Evolutionary conservation across 345 rosid genomes (phyloP), one percentile per base, ranked within the genome.

Genomic region (Camelina neglecta): DNA sequence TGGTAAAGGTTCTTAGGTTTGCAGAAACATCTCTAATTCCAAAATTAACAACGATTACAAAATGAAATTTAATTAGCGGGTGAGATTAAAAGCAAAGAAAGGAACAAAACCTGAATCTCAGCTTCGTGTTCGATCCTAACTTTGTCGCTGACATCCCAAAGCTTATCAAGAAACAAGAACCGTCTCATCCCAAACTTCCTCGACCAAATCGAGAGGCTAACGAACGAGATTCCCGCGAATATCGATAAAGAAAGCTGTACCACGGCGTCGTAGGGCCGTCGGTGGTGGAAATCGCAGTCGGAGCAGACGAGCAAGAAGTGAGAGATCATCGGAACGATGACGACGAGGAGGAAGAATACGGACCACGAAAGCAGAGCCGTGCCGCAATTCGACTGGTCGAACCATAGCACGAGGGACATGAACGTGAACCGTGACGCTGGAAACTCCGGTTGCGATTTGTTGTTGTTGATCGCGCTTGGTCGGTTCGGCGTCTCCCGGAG

Each of bases 141-240:
- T 33, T 78, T 74, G 4, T 87, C 91, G 61, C 84, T 88, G 63
- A 78, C 84, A 41, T 83, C 86, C 51, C 73, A 66, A 23, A 91
- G 60, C 81, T 88, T 93, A 73, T 93, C 96, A 31, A 93, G 82
- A 67, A 93, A 91, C 41, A 93, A 75, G 62, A 93, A 89, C 77
- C 76, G 83, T 69, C 82, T 59, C 73, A 88, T 64, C n/a, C 98
- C 97, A 38, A 84, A 91, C 81, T 83, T 91, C 6, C 86, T 81
- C 11, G 88, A 76, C 98, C 98, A 93, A 38, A 62, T 36, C 16
- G 96, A 78, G 21, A 93, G 84, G 75, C 82, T 78, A 15, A 85
- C 11, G 66, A 91, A 91, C 9, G 98, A 89, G 66, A 91, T 81
- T 21, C 86, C 76, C 1, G 96, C 90, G 60, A 86, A 93, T 6